Evolutionary conservation across 768 basidiomycete species (phyloP), one percentile per base, ranked within the genome.

Genomic region (Pulveroboletus sp.): DNA sequence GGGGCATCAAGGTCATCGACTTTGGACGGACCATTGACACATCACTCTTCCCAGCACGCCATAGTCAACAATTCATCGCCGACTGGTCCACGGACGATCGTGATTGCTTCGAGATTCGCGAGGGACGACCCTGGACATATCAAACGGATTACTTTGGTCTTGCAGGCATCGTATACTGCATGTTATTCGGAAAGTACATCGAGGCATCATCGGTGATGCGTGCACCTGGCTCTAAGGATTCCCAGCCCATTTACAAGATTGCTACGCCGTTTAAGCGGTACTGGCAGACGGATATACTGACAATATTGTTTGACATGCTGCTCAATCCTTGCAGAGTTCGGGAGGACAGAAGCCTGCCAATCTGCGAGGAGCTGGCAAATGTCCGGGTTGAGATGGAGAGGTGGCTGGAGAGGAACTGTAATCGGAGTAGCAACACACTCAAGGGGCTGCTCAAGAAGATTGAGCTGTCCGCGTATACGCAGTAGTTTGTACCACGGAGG

Each of bases 71-170:
- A 44, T 99, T 89, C 70, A 69, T 86, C 44, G 84, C 87, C 3
- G 91, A 95, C 57, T 95, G 94, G 93, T 74, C 82, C 15, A 79
- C 85, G 6, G 94, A 98, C 67, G 86, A 84, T 50, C 79, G 88
- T 33, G 96, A 99, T 67, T 99, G 96, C 70, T 76, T 85, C 50
- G 94, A 98, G 74, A 84, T 95, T 60, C 81, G 89, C 43, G 83
- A 92, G 65, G 77, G 80, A 24, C 73, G 76, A 43, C 80, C 90
- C 4, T 99, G 95, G 96, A 93, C 87, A 50, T 96, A 82, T 71
- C 89, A 99, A 69, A 83, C 92, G 4, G 96, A 99, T 67, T 99
- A 99, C 68, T 92, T 83, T 63, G 96, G 96, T n/a, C 80, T 98
- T 17, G 93, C 91, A 0, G 86, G 93, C 39, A 86, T 98, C 60